Percentiles rank a stretch among this genome's conserved stretches.
Evolutionary conservation across 768 basidiomycete species (phyloP).

Genomic region (Suillus sp.): DNA sequence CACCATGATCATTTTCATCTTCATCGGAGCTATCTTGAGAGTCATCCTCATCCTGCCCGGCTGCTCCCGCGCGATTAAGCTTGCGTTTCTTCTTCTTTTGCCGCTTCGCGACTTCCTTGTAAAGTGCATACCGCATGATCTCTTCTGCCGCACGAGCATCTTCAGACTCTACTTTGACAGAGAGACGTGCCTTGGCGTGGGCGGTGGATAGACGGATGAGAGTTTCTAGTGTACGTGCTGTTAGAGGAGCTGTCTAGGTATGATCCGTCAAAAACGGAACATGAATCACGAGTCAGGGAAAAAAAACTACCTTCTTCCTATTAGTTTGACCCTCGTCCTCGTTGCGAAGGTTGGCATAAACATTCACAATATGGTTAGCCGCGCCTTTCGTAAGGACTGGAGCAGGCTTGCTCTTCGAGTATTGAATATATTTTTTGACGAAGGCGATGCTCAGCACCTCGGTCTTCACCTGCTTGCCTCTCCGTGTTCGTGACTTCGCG

Average conservation of each 20-base stretch:
- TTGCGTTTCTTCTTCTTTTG: constrained; percentile 82
- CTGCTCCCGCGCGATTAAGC: constrained; percentile 67
- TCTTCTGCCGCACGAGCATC: constrained; percentile 93
- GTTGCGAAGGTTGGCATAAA: constrained; percentile 90
- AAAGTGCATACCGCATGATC: constrained; percentile 95
- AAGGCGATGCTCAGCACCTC: constrained; percentile 93
- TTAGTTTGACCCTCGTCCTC: constrained; percentile 85
- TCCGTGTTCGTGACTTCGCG: constrained; percentile 51
- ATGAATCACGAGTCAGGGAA: constrained; percentile 9
- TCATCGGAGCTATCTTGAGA: constrained; percentile 37
- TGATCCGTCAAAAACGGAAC: constrained; percentile 17
- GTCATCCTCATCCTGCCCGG: constrained; percentile 54
- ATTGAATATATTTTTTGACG: constrained; percentile 98
- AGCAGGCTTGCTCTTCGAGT: constrained; percentile 85
- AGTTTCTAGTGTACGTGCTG: constrained; percentile 97
- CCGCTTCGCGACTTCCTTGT: constrained; percentile 89
- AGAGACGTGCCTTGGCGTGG: constrained; percentile 94
- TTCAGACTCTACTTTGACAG: constrained; percentile 75
- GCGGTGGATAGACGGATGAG: constrained; percentile 97
- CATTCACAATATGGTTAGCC: constrained; percentile 89
- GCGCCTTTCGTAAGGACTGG: constrained; percentile 91
- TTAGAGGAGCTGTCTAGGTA: constrained; percentile 89
- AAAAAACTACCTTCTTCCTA: constrained; percentile 68
- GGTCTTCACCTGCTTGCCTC: constrained; percentile 60
- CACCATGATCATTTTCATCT: constrained; percentile 53